Conservation (phyloP, 2,329 filamentous ascomycete species). For the Triangularia setosa region DNA sequence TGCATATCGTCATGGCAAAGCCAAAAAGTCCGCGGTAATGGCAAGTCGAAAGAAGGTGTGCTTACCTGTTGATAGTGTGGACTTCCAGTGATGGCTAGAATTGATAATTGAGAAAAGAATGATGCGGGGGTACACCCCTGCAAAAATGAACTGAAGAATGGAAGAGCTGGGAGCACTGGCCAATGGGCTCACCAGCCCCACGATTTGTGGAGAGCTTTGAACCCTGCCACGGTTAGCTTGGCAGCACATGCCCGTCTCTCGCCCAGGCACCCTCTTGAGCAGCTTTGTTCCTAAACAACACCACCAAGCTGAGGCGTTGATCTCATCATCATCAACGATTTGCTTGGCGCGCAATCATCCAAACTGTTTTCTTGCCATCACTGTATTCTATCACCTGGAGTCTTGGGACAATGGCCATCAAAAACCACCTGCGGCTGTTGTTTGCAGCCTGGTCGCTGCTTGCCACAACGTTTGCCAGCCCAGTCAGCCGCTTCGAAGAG, state of each 20-base stretch:
- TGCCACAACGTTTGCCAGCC: slow-evolving; percentile 32
- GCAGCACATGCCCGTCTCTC: neutral
- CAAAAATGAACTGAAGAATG: neutral
- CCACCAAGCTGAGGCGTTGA: neutral
- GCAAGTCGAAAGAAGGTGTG: neutral
- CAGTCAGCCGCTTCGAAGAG: slow-evolving; percentile 14
- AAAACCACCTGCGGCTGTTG: slow-evolving; percentile 26
- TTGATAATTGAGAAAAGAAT: neutral
- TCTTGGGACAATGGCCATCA: slow-evolving; percentile 27
- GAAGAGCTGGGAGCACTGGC: neutral
- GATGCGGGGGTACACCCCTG: neutral
- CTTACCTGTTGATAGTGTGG: neutral
- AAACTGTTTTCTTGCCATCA: neutral
- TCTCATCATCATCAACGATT: neutral
- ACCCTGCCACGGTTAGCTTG: neutral
- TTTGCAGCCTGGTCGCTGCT: slow-evolving; percentile 33
- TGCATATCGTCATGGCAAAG: neutral
- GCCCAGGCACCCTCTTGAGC: neutral
- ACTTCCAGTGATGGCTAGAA: neutral
- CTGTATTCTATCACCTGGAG: neutral
- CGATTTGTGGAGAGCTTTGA: neutral
- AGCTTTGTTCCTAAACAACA: neutral
- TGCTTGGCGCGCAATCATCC: neutral
- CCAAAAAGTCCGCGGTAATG: neutral
- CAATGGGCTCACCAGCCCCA: neutral